Conservation (phyloP, 176 grass and related monocot species). For the Elymus sibiricus region DNA sequence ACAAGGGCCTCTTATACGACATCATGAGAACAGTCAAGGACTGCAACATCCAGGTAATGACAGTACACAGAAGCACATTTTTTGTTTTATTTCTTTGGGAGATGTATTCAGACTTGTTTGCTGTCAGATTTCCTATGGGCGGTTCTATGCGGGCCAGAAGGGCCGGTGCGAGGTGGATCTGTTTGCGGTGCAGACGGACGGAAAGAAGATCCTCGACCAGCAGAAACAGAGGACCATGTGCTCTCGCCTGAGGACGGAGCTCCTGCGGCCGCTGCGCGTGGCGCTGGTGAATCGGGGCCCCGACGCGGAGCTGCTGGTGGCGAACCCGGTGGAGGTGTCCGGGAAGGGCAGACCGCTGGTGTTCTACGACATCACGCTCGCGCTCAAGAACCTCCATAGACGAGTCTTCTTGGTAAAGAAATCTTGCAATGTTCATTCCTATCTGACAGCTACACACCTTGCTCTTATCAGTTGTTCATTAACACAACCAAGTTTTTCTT, state of each 20-base stretch:
- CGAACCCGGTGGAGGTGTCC: conserved; percentile 70
- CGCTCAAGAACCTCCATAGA: conserved; percentile 66
- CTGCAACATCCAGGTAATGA: conserved; percentile 80
- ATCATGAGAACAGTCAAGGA: conserved; percentile 88
- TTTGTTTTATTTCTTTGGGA: too few species aligned
- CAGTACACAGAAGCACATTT: not conserved
- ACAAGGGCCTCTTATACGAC: conserved; percentile 81
- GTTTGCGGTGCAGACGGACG: conserved; percentile 69
- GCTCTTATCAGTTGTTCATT: not conserved
- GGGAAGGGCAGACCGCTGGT: conserved; percentile 77
- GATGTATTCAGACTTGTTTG: not conserved
- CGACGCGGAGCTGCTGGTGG: conserved; percentile 69
- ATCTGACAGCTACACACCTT: not conserved
- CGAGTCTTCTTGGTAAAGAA: conserved; percentile 69
- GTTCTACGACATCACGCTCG: conserved; percentile 82
- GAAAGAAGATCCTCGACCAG: conserved; percentile 67
- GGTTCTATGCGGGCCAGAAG: conserved; percentile 69
- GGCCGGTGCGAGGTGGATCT: conserved; percentile 68
- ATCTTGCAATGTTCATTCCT: not conserved
- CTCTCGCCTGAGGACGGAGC: conserved; percentile 50
- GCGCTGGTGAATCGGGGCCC: conserved; percentile 61
- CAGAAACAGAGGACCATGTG: conserved; percentile 47
- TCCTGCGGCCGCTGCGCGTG: conserved; percentile 47
- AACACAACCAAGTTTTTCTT: not conserved
- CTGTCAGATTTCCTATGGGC: conserved; percentile 52